Base-by-base conservation (phyloP, 208 protist species). In the Trypanosoma theileri region DNA sequence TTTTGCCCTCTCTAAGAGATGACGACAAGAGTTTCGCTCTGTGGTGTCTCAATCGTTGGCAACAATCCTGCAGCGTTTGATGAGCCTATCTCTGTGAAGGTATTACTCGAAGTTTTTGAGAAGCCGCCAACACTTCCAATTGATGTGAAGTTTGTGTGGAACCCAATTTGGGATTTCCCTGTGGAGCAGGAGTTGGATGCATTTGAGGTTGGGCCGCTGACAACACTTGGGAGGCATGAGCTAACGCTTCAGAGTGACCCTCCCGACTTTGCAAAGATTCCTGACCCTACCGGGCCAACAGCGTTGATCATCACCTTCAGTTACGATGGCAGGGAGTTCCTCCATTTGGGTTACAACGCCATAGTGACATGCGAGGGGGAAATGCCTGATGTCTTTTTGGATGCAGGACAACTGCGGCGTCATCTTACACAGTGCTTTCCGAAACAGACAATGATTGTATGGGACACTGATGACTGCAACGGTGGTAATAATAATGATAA, bases 121-220 rank as follows among this genome's bases (percentile, higher is more conserved):
- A 55, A 74, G 50, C 73, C 76, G 0, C 88, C 85, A 0, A 19
- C 21, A 9, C 67, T 84, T 3, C 6, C 76, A 10, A 85, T 94
- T 17, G 85, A 91, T 57, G 81, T 91, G 6, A 80, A 75, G 46
- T 94, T 91, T 66, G 82, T 65, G n/a, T 94, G 85, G 85, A 85
- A 82, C 0, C 88, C 88, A 1, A 81, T 94, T n/a, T 94, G 88
- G 85, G 88, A 94, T 69, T 88, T 88, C 55, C 57, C 77, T 10
- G 85, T 94, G 0, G 88, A 94, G 45, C 88, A 94, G 73, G 75
- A 81, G 59, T 71, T 94, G 12, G 88, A 94, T 46, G 85, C 90
- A 67, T 77, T 94, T 45, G 88, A 91, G 65, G 88, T 94, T 21
- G 88, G 88, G 0, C 88, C 88, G 3, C 64, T 94, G 4, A 56